Evolutionary conservation across 1,284 basidiomycete species (phyloP).

Genomic region (Inonotus obliquus): DNA sequence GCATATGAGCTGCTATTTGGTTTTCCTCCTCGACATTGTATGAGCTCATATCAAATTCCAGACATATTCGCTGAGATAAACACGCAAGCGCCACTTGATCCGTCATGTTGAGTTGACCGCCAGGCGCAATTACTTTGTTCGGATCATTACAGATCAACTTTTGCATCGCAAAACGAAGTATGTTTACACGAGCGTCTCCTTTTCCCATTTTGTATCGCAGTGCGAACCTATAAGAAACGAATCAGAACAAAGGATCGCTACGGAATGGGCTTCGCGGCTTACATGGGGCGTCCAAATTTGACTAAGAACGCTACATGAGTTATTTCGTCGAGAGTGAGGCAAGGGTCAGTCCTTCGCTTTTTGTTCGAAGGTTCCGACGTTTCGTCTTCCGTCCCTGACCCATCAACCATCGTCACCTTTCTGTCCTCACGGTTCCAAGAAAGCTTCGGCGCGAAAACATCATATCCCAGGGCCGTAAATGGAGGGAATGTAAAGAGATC

Average conservation of each 20-base stretch:
- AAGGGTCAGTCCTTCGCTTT: not conserved
- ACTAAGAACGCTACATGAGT: not conserved
- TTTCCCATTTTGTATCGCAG: not conserved
- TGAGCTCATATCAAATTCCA: not conserved
- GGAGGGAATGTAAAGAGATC: not conserved
- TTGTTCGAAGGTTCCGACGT: not conserved
- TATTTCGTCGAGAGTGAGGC: not conserved
- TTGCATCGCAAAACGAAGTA: not conserved
- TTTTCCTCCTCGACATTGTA: not conserved
- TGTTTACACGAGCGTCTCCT: not conserved
- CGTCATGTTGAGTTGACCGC: not conserved
- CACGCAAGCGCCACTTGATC: not conserved
- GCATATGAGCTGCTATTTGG: not conserved
- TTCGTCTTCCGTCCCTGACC: not conserved
- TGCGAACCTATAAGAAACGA: not conserved
- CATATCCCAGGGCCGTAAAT: not conserved
- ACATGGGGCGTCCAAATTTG: slow-evolving; percentile 2
- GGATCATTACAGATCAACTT: not conserved
- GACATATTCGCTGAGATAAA: not conserved
- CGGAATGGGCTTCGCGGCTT: not conserved
- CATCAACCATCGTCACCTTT: not conserved
- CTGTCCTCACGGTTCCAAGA: not conserved
- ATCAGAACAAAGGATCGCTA: not conserved
- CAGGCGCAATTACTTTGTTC: not conserved
- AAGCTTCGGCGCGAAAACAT: not conserved